Conservation (phyloP, 1,284 basidiomycete genomes). For the Ceratobasidium sp. region DNA sequence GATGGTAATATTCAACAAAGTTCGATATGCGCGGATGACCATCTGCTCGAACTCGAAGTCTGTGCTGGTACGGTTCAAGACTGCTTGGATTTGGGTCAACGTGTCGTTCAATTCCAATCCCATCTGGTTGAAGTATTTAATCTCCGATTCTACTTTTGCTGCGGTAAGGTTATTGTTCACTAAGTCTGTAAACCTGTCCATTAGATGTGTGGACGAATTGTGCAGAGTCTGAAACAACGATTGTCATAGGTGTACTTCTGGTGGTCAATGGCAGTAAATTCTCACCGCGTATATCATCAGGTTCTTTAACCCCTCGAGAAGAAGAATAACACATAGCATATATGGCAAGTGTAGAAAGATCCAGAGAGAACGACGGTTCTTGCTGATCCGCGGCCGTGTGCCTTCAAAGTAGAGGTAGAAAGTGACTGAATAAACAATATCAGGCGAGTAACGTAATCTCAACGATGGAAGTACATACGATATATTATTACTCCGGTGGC, state of each 20-base stretch:
- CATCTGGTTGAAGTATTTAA: constrained; percentile 12
- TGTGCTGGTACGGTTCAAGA: neutral
- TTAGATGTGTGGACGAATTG: constrained; percentile 7
- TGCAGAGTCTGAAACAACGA: constrained; percentile 5
- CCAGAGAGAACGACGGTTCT: constrained; percentile 33
- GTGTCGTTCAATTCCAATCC: constrained; percentile 7
- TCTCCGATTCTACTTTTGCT: neutral
- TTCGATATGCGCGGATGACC: neutral
- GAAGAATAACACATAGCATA: constrained; percentile 22
- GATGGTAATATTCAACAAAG: constrained; percentile 24
- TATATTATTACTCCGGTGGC: constrained; percentile 11
- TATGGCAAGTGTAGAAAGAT: constrained; percentile 23
- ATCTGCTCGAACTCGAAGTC: neutral
- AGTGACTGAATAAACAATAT: neutral
- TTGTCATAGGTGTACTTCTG: neutral
- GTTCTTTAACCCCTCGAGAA: constrained; percentile 26
- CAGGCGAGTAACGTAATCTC: neutral
- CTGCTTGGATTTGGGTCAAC: neutral
- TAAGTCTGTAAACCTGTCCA: neutral
- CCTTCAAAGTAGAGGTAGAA: constrained; percentile 32
- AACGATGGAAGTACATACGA: neutral
- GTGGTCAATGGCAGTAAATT: neutral
- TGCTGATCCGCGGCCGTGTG: constrained; percentile 28
- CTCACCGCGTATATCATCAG: constrained; percentile 19
- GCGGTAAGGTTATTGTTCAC: neutral